phyloP scores from a whole-genome alignment of 2,329 filamentous ascomycete species.

The Aspergillus glaucus region DNA sequence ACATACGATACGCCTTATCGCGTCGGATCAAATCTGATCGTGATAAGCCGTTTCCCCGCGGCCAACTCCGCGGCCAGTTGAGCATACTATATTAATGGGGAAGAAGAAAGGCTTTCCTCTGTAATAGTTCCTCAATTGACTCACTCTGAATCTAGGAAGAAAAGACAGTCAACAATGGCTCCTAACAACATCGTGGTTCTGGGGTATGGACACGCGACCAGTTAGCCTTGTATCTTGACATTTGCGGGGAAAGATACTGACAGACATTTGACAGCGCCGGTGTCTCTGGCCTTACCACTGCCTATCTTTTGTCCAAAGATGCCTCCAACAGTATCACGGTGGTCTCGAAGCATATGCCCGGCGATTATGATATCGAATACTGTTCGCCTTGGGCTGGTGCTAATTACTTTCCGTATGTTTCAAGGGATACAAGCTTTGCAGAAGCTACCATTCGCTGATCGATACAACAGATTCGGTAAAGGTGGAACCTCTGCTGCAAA shows the following conservation, averaged over 20 bases:
- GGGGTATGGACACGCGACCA: constrained; percentile 21
- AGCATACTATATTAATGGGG: background rate
- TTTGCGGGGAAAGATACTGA: background rate
- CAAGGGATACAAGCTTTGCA: background rate
- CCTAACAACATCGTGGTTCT: constrained; percentile 35
- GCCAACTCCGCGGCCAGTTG: background rate
- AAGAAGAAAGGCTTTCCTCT: too few species aligned
- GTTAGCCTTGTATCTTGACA: too few species aligned
- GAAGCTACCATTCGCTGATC: constrained; percentile 2
- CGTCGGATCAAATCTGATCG: background rate
- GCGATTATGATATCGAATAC: constrained; percentile 88
- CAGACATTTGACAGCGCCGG: constrained; percentile 47
- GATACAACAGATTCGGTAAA: constrained; percentile 31
- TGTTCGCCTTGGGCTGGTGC: constrained; percentile 84
- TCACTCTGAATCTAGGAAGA: too few species aligned
- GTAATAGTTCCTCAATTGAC: background rate
- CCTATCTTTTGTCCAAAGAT: constrained; percentile 55
- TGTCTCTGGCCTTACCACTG: constrained; percentile 60
- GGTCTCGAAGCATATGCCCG: constrained; percentile 83
- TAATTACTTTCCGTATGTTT: constrained; percentile 63
- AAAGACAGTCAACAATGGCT: constrained; percentile 17
- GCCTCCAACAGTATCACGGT: constrained; percentile 58
- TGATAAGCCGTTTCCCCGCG: background rate
- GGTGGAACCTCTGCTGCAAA: constrained; percentile 32
- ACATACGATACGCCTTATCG: background rate